Base-by-base conservation (phyloP, 768 basidiomycete genomes). In the Mycena filopes region DNA sequence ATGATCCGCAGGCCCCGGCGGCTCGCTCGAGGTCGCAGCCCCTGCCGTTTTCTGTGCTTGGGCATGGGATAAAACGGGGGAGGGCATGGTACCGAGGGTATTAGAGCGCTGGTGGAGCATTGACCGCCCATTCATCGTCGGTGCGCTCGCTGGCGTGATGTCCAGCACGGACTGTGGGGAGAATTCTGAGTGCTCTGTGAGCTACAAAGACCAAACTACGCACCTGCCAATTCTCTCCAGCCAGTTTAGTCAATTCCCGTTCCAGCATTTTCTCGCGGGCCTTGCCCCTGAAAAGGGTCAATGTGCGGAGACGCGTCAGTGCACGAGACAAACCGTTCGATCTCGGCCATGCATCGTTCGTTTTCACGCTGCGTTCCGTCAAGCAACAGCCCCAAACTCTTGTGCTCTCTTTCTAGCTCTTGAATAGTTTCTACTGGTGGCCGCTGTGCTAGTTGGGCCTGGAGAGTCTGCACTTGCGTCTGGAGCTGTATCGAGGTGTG, bases 301-400 rank as follows among this genome's bases (percentile, higher is more conserved):
- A 23, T 51, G 53, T 31, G 18, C 40, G 29, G 61, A 33, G 55
- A 31, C 41, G 13, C 55, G 16, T 48, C 18, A 51, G 33, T 16
- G 20, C 29, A 43, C 25, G 38, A 4, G n/a, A 78, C 81, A 53
- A 60, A 89, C 91, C 89, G 82, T 60, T 94, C 93, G 3, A 93
- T 80, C 63, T 94, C 92, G 0, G 86, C 82, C 93, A 95, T 94
- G 66, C 89, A 91, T 51, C 90, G 83, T 70, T 94, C 93, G 71
- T 95, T 95, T 79, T 95, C 94, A 53, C 92, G 80, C 67, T 94
- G 92, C 0, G 93, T 94, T 0, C 93, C 93, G 63, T 91, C 86
- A 0, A 94, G 77, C 4, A 95, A 80, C 20, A 95, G 80, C 41
- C 94, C 93, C 1, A 94, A 79, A 61, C 91, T 90, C 70, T 87